phyloP scores from a whole-genome alignment of 2,329 filamentous ascomycete genomes.

The Cladophialophora psammophila region DNA sequence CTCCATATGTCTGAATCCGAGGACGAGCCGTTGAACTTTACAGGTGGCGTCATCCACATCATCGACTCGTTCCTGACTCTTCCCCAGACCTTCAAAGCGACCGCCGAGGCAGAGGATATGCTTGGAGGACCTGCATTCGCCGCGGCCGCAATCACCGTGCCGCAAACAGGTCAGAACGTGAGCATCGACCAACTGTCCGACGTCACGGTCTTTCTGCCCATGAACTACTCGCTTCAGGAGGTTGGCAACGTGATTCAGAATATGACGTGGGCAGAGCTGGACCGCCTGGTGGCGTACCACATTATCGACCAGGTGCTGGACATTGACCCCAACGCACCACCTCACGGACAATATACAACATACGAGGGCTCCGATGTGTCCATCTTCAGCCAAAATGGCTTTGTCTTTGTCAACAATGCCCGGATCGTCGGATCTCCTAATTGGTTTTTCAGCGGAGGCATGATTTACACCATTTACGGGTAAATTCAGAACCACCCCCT shows the following conservation, averaged over 20 bases:
- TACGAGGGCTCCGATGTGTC: slow-evolving; percentile 26
- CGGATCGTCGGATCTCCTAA: slow-evolving; percentile 14
- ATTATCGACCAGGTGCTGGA: slow-evolving; percentile 21
- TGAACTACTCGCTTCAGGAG: slow-evolving; percentile 26
- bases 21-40: slow-evolving; percentile 14
- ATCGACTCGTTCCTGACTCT: slow-evolving; percentile 28
- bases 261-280: slow-evolving; percentile 19
- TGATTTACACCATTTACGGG: slow-evolving; percentile 30
- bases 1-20: slow-evolving; percentile 10
- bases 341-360: slow-evolving; percentile 13
- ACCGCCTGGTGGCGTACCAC: slow-evolving; percentile 27
- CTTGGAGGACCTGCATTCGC: slow-evolving; percentile 20
- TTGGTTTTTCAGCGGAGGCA: slow-evolving; percentile 26
- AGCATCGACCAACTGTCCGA: slow-evolving; percentile 27
- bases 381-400: slow-evolving; percentile 16
- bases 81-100: slow-evolving; percentile 17
- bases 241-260: slow-evolving; percentile 25
- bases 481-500: not conserved
- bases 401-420: slow-evolving; percentile 29
- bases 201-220: slow-evolving; percentile 31
- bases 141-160: slow-evolving; percentile 11
- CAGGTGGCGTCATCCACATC: slow-evolving; percentile 21
- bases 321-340: slow-evolving; percentile 13
- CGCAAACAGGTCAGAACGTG: not conserved
- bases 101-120: slow-evolving; percentile 7